Base-by-base conservation (phyloP, 2,329 filamentous ascomycete genomes). In the Epicoccum nigrum region DNA sequence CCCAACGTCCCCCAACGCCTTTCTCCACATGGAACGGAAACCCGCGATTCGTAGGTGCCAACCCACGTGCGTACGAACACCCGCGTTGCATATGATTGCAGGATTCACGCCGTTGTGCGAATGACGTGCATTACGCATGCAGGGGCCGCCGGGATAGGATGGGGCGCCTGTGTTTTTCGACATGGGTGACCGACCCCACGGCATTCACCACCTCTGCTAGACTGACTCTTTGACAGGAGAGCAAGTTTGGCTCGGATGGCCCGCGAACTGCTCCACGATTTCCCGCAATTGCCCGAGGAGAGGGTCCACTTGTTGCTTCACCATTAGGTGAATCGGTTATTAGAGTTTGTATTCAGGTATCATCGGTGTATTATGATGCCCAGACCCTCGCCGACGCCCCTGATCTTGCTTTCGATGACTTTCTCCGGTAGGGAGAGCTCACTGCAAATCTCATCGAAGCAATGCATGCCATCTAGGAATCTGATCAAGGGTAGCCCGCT, bases 371-470 rank as follows among this genome's bases (percentile, higher is more conserved):
- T 58, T 16, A 74, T 60, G 13, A 73, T 49, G 32, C 65, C 60
- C 33, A 71, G 23, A 0, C 58, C 70, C 35, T 73, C 71, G 17
- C 71, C 71, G 49, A 64, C 37, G 6, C 64, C 63, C 71, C 84
- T 86, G 39, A 94, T 73, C 69, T 82, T 85, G 30, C 85, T 84
- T 75, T 90, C 80, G 13, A 92, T 85, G 64, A 89, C 86, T 51
- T 79, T 80, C 66, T 92, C 87, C 6, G 83, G 84, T 68, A 90
- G 68, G 55, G 87, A 86, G 70, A 86, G 79, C 75, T 92, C 89
- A 1, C 86, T 89, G 67, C 89, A 90, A 59, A 93, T 90, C 78
- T 92, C 86, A 74, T 94, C 90, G 72, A 93, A 89, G 62, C 83
- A 85, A 68, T 91, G 88, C 58, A 82, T 82, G 0, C 90, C 90